A percentile compares a stretch with the other conserved stretches of the same genome.
Evolutionary conservation across 2,329 filamentous ascomycete species (phyloP).

Genomic region (Neopestalotiopsis sp.): DNA sequence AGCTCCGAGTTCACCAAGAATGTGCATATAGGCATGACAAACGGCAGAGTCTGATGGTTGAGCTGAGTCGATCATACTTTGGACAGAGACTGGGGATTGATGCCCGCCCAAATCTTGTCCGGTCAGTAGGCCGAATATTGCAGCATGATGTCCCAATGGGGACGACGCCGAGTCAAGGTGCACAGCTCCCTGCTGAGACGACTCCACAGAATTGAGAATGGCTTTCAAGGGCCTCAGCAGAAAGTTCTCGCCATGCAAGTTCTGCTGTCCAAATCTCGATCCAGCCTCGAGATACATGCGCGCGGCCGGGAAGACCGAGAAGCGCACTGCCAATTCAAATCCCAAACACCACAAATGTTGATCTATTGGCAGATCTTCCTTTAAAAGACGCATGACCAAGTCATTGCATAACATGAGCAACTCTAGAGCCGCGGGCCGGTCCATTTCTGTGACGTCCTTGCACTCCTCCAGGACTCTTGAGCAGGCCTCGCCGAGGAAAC

Average conservation of each 20-base stretch:
- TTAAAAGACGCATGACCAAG: conserved; percentile 40
- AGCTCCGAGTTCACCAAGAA: conserved; percentile 34
- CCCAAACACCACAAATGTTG: conserved; percentile 36
- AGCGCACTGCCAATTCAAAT: conserved; percentile 34
- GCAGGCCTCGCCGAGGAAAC: not conserved
- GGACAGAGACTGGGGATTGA: not conserved
- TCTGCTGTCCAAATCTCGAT: not conserved
- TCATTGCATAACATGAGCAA: conserved; percentile 48
- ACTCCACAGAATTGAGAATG: not conserved
- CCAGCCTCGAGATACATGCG: conserved; percentile 26
- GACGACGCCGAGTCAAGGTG: not conserved
- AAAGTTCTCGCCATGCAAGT: not conserved
- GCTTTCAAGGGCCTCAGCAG: not conserved
- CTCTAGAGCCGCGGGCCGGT: not conserved
- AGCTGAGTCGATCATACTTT: not conserved
- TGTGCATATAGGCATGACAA: conserved; percentile 19
- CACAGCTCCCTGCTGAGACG: not conserved
- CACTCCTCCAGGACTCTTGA: not conserved
- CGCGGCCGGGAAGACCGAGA: conserved; percentile 23
- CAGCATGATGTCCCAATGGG: conserved; percentile 2
- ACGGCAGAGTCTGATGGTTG: not conserved
- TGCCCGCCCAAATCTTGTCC: conserved; percentile 27
- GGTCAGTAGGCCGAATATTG: conserved; percentile 31
- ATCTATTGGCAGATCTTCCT: conserved; percentile 30
- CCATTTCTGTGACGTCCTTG: not conserved